Conservation (phyloP, 164 flowering plant species). For the Vitis cinerea region DNA sequence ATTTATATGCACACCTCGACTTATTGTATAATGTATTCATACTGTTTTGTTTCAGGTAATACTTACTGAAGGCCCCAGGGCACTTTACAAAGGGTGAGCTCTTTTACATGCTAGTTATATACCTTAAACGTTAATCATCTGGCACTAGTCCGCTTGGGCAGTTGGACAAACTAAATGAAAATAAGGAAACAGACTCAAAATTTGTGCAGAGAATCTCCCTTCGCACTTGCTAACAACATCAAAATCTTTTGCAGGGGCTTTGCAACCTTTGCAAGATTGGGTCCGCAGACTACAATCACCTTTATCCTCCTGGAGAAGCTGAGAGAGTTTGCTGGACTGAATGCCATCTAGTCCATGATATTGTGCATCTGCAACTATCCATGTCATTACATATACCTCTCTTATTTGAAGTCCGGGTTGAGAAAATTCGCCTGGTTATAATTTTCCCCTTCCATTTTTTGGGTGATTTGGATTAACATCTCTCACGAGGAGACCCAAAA, state of each 20-base stretch:
- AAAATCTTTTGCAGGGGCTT: slow-evolving; percentile 58
- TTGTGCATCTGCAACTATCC: background rate
- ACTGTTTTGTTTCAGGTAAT: slow-evolving; percentile 51
- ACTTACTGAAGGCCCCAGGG: slow-evolving; percentile 68
- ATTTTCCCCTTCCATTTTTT: background rate
- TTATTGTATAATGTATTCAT: slow-evolving; percentile 7
- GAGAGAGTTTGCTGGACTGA: slow-evolving; percentile 67
- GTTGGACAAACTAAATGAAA: no score
- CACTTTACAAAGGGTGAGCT: slow-evolving; percentile 80
- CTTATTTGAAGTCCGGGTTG: background rate
- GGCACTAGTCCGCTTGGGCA: no score
- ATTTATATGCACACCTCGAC: no score
- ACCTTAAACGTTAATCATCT: background rate
- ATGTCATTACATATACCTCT: background rate
- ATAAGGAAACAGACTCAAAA: background rate
- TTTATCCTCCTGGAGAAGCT: slow-evolving; percentile 85
- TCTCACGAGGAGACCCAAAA: background rate
- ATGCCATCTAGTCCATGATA: slow-evolving; percentile 49
- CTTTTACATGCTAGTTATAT: background rate
- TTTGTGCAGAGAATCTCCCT: background rate
- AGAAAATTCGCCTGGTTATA: background rate
- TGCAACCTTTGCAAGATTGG: slow-evolving; percentile 76
- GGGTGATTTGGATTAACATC: background rate
- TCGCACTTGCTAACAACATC: background rate
- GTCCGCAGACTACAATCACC: slow-evolving; percentile 87